Conservation (phyloP, 768 basidiomycete genomes). For the Galerina sulciceps region DNA sequence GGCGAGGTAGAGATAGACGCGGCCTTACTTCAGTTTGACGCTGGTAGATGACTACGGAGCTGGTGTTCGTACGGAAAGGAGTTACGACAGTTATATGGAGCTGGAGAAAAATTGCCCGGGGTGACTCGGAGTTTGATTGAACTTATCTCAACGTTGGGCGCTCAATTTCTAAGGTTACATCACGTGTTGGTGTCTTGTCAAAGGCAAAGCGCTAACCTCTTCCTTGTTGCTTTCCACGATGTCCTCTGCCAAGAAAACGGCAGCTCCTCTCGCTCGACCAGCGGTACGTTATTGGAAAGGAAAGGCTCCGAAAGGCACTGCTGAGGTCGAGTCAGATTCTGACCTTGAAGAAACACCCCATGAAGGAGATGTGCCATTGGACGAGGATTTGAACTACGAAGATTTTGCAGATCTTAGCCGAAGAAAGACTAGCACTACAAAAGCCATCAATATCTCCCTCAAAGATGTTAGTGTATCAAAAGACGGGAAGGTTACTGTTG, state of each 20-base stretch:
- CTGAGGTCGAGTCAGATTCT: constrained; percentile 64
- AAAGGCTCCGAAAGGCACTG: constrained; percentile 79
- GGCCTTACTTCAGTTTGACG: too few species aligned
- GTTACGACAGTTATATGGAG: too few species aligned
- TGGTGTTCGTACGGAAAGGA: too few species aligned
- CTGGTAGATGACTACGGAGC: too few species aligned
- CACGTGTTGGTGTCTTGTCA: too few species aligned
- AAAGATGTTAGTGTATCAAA: constrained; percentile 81
- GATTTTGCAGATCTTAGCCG: constrained; percentile 50
- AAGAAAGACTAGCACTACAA: constrained; percentile 40
- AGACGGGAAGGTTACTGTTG: constrained; percentile 81
- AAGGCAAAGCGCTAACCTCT: too few species aligned
- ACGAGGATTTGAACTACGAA: constrained; percentile 53
- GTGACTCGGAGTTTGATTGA: too few species aligned
- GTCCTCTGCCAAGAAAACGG: constrained; percentile 59
- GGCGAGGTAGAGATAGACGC: too few species aligned
- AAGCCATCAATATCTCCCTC: constrained; percentile 73
- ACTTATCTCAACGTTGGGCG: too few species aligned
- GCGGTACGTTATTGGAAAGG: constrained; percentile 91
- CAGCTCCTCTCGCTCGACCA: constrained; percentile 77
- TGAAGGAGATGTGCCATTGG: constrained; percentile 64
- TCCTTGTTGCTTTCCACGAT: not conserved
- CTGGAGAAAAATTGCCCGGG: too few species aligned
- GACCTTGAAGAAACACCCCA: constrained; percentile 59
- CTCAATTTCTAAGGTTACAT: too few species aligned